A percentile compares a stretch with the other conserved stretches of the same genome.
Evolutionary conservation across 306 rosid genomes (phyloP).

Genomic region (Prunus kanzakura): DNA sequence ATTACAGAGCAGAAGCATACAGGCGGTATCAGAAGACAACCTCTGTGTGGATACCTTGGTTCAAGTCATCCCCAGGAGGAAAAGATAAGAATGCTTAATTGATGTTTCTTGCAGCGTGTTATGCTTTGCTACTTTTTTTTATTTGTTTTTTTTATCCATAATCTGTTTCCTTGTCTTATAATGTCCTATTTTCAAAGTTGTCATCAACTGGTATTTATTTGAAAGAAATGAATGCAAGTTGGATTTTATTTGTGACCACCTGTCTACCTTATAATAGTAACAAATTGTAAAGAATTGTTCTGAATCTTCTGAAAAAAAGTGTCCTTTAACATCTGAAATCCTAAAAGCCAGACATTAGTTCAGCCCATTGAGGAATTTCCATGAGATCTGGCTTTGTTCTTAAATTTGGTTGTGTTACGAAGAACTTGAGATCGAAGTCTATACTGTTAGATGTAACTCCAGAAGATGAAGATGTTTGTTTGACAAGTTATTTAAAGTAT

Average conservation of each 20-base stretch:
- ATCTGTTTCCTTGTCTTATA: slow-evolving; percentile 10
- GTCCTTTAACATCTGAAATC: neutral
- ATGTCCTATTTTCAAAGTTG: slow-evolving; percentile 12
- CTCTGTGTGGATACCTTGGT: slow-evolving; percentile 88
- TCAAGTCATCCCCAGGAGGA: slow-evolving; percentile 43
- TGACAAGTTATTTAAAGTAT: neutral
- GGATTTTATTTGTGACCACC: slow-evolving; percentile 26
- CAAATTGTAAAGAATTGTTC: slow-evolving; percentile 28
- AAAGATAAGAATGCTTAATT: slow-evolving; percentile 63
- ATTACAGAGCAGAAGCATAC: slow-evolving; percentile 71
- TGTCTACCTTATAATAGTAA: slow-evolving; percentile 14
- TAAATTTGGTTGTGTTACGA: neutral
- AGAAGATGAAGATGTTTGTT: neutral
- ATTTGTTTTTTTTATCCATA: slow-evolving; percentile 17
- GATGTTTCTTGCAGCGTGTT: neutral
- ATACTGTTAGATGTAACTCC: neutral
- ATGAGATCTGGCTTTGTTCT: neutral
- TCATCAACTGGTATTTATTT: slow-evolving; percentile 22
- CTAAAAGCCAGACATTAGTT: neutral
- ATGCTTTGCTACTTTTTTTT: slow-evolving; percentile 13
- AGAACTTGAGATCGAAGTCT: neutral
- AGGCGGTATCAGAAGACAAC: slow-evolving; percentile 81
- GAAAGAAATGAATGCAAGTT: slow-evolving; percentile 28
- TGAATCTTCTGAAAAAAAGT: slow-evolving; percentile 11
- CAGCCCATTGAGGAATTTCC: neutral